Conservation (phyloP, 2,329 filamentous ascomycete species). For the Aspergillus jensenii region DNA sequence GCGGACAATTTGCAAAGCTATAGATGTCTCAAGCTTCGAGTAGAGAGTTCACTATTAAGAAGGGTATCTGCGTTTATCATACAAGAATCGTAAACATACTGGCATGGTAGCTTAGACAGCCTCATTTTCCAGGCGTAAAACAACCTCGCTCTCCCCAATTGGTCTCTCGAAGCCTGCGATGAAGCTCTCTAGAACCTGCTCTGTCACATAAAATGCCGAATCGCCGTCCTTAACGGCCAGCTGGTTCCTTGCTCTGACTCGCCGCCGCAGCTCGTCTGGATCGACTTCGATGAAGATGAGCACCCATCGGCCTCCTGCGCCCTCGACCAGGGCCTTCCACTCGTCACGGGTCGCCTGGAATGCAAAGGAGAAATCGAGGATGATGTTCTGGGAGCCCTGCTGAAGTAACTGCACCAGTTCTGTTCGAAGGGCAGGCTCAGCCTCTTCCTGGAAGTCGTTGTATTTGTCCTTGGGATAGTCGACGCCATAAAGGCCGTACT, state of each 20-base stretch:
- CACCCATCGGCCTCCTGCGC: neutral
- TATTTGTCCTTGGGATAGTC: neutral
- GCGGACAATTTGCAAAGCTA: too few species aligned
- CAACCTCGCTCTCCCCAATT: neutral
- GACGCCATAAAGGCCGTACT: neutral
- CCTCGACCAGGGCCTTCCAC: neutral
- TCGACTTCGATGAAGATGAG: neutral
- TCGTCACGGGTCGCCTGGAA: neutral
- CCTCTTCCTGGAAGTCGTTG: neutral
- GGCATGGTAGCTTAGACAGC: too few species aligned
- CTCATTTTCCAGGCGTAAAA: neutral
- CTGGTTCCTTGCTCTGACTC: neutral
- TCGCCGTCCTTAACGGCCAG: neutral
- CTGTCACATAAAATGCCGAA: neutral
- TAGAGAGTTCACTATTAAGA: too few species aligned
- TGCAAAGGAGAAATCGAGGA: neutral
- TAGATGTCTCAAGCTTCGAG: too few species aligned
- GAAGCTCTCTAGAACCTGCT: neutral
- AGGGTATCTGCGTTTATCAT: too few species aligned
- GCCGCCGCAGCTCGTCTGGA: neutral
- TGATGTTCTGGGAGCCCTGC: neutral
- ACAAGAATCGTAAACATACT: too few species aligned
- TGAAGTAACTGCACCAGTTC: neutral
- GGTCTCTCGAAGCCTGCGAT: neutral
- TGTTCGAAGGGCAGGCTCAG: neutral